Evolutionary conservation across 208 protist species (phyloP), one percentile per base, ranked within the genome.

Genomic region (Leishmania amazonensis): DNA sequence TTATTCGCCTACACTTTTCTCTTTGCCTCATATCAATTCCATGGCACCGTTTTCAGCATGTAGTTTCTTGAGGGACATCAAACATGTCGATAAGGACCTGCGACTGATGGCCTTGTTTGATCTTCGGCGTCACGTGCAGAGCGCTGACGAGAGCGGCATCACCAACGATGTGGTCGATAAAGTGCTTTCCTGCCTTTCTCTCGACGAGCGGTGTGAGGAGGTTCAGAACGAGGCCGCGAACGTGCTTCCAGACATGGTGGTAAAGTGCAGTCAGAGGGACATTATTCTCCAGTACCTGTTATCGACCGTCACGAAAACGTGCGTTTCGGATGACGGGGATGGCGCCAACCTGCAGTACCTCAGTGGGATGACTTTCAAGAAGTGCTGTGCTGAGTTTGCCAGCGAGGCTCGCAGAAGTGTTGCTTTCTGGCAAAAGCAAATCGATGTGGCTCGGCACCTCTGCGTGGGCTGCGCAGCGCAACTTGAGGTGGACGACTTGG

Each of bases 21-120:
- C 24, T 73, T 31, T 19, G 42, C 9, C 28, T 76, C 51, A 42
- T 62, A n/a, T 38, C 72, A 24, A 40, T 35, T 49, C n/a, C n/a
- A 74, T 78, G 74, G 51, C 53, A 45, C 45, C 54, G 3, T 92
- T 93, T 83, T 82, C 88, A 31, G 57, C 78, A 5, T 64, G 53
- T 13, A 78, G 80, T 19, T 93, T 95, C 76, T 70, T 83, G 17
- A 82, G 82, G 24, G 81, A 89, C 35, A 92, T 95, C 67, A 85
- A 83, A 24, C 79, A 93, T 90, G 88, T 90, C 8, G 90, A 95
- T 76, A 87, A 89, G 67, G 92, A 93, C 76, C 65, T 93, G n/a
- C 87, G 90, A 17, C 76, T 91, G 75, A 95, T 93, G 90, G 90
- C 92, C 2, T 45, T 95, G 68, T 95, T 93, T 78, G 92, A 95